phyloP scores from a whole-genome alignment of 805 yeast genomes.

The Barnettozyma botsteinii region DNA sequence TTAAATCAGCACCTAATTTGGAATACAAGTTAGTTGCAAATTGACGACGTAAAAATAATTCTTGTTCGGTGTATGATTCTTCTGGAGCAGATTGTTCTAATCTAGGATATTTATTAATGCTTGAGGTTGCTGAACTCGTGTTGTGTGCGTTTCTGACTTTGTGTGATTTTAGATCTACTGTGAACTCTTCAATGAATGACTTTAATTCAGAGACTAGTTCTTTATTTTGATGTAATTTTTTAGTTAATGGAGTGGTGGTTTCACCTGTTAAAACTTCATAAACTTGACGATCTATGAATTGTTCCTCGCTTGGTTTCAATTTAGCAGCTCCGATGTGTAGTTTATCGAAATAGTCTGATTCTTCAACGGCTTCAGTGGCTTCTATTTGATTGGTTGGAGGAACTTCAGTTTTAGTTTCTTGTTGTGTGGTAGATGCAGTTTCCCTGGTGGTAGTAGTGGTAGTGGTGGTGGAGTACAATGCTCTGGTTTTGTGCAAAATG shows the following conservation, averaged over 20 bases:
- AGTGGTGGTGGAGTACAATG: constrained; percentile 9
- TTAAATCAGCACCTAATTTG: constrained; percentile 55
- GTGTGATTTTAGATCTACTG: constrained; percentile 14
- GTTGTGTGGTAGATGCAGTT: constrained; percentile 7
- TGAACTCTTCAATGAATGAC: constrained; percentile 19
- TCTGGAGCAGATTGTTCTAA: constrained; percentile 54
- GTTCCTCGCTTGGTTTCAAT: constrained; percentile 14
- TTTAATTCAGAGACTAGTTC: constrained; percentile 18
- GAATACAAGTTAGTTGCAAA: constrained; percentile 53
- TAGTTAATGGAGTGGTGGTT: constrained; percentile 13
- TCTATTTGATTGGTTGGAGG: background rate
- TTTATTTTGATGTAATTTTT: constrained; percentile 16
- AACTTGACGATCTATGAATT: constrained; percentile 15
- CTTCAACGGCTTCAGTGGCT: constrained; percentile 2
- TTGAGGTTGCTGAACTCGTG: constrained; percentile 4
- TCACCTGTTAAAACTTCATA: constrained; percentile 21
- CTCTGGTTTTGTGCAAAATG: constrained; percentile 5
- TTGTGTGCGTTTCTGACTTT: constrained; percentile 9
- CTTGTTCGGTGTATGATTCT: constrained; percentile 71
- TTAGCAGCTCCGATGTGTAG: constrained; percentile 17
- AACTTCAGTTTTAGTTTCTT: constrained; percentile 1
- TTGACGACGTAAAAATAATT: constrained; percentile 67
- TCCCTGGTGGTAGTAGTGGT: constrained; percentile 14
- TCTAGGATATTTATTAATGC: constrained; percentile 44
- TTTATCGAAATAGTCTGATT: constrained; percentile 16